Conservation (phyloP, 2,329 filamentous ascomycete genomes). For the Penicillium sp. region DNA sequence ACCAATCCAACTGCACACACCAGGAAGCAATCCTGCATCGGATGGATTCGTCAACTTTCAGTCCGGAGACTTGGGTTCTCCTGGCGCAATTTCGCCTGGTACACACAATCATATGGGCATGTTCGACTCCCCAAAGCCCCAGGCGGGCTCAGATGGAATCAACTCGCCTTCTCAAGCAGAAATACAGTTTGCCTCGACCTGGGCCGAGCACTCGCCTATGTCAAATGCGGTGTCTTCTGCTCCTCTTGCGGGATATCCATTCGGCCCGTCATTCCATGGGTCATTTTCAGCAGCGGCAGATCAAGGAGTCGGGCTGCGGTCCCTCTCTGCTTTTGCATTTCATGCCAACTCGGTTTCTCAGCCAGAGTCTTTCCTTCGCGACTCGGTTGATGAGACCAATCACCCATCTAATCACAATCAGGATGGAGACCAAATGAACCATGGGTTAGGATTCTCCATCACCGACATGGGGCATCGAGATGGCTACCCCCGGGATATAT, state of each 20-base stretch:
- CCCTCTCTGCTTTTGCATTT: conserved; percentile 35
- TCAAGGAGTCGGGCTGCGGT: conserved; percentile 29
- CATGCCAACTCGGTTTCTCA: conserved; percentile 37
- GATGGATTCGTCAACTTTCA: conserved; percentile 21
- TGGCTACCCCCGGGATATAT: not conserved
- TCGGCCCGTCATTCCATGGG: conserved; percentile 19
- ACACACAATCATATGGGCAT: conserved; percentile 13
- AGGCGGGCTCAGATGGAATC: conserved; percentile 6
- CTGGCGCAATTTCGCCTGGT: conserved; percentile 19
- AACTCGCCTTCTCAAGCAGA: conserved; percentile 19
- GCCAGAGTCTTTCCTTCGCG: conserved; percentile 41
- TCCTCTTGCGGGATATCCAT: conserved; percentile 23
- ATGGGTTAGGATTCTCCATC: conserved; percentile 8
- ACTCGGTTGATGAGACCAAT: conserved; percentile 39
- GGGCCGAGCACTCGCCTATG: conserved; percentile 27
- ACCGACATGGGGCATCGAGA: not conserved
- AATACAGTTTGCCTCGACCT: conserved; percentile 21
- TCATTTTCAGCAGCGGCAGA: conserved; percentile 29
- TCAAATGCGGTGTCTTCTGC: conserved; percentile 17
- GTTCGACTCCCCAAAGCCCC: conserved; percentile 23
- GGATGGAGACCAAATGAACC: conserved; percentile 4
- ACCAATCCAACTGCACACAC: conserved; percentile 12
- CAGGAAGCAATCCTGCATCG: conserved; percentile 12
- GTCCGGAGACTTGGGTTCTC: conserved; percentile 17
- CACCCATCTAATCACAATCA: conserved; percentile 30